phyloP scores from a whole-genome alignment of 768 basidiomycete species.

The Pluteus cervinus region DNA sequence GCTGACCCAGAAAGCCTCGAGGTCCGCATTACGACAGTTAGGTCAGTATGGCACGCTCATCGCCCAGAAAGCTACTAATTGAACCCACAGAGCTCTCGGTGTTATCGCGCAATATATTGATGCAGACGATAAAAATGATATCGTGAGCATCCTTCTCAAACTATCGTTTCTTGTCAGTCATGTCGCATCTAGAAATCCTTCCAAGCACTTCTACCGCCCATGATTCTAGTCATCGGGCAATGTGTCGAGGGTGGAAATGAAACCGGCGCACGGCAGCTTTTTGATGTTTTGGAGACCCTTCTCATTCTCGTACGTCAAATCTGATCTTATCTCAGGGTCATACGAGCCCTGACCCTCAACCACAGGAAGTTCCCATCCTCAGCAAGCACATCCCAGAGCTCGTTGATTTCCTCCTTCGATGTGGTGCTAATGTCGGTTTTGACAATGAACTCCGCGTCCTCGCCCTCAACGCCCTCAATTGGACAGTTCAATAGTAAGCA shows the following conservation, averaged over 20 bases:
- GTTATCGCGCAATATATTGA: slow-evolving; percentile 93
- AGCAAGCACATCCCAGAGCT: slow-evolving; percentile 84
- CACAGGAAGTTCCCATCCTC: slow-evolving; percentile 88
- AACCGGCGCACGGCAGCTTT: slow-evolving; percentile 76
- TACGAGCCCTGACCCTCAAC: slow-evolving; percentile 4
- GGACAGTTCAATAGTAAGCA: slow-evolving; percentile 92
- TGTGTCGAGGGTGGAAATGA: slow-evolving; percentile 77
- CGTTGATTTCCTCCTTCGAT: slow-evolving; percentile 80
- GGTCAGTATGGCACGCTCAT: slow-evolving; percentile 32
- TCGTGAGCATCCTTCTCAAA: slow-evolving; percentile 44
- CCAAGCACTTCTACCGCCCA: slow-evolving; percentile 79
- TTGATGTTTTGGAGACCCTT: slow-evolving; percentile 94
- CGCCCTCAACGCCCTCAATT: slow-evolving; percentile 88
- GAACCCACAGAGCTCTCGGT: slow-evolving; percentile 62
- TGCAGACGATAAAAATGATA: slow-evolving; percentile 76
- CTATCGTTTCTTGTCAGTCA: slow-evolving; percentile 4
- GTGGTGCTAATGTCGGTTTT: slow-evolving; percentile 72
- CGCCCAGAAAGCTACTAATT: slow-evolving; percentile 5
- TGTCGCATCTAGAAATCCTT: slow-evolving; percentile 59
- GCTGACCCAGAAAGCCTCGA: slow-evolving; percentile 82
- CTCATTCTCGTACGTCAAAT: slow-evolving; percentile 69
- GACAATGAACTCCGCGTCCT: slow-evolving; percentile 82
- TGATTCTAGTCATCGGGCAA: slow-evolving; percentile 86
- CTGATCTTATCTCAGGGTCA: neutral
- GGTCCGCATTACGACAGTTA: slow-evolving; percentile 85